These are phyloP conservation scores for Oryza rufipogon DNA, from an alignment of 176 grass and related monocot species.

Conservation along the genomic window DNA sequence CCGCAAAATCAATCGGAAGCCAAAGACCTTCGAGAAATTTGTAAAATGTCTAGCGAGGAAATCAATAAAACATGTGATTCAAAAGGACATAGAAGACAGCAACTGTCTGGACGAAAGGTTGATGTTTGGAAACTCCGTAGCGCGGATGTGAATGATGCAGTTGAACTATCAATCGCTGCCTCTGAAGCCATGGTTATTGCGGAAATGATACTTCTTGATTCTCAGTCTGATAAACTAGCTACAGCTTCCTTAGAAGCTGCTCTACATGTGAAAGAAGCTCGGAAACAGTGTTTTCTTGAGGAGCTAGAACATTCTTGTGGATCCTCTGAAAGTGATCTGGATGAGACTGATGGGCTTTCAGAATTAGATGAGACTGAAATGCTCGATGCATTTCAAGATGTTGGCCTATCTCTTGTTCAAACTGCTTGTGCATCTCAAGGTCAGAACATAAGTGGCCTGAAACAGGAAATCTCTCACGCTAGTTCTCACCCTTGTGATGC, in stretches of 20 bases:
- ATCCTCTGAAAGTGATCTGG: constrained; percentile 45
- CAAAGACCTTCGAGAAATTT: constrained; percentile 26
- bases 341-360: constrained; percentile 61
- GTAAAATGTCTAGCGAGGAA: constrained; percentile 32
- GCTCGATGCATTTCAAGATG: constrained; percentile 71
- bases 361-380: constrained; percentile 69
- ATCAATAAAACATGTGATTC: constrained; percentile 35
- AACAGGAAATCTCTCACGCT: constrained; percentile 31
- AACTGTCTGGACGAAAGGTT: constrained; percentile 28
- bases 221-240: constrained; percentile 43
- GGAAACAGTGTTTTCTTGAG: constrained; percentile 51
- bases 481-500: constrained; percentile 32
- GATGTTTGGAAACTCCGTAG: constrained; percentile 53
- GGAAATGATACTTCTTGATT: constrained; percentile 56
- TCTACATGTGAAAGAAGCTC: constrained; percentile 72
- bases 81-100: constrained; percentile 35
- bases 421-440: constrained; percentile 40
- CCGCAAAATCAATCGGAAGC: constrained; percentile 14
- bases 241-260: constrained; percentile 59
- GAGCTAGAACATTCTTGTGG: constrained; percentile 44
- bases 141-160: constrained; percentile 58
- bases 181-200: constrained; percentile 93
- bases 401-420: constrained; percentile 59
- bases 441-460: constrained; percentile 12
- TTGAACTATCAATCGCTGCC: constrained; percentile 88